Evolutionary conservation across 495 filamentous ascomycete species (phyloP), one percentile per base, ranked within the genome.

Genomic region (Endocarpon pusillum): DNA sequence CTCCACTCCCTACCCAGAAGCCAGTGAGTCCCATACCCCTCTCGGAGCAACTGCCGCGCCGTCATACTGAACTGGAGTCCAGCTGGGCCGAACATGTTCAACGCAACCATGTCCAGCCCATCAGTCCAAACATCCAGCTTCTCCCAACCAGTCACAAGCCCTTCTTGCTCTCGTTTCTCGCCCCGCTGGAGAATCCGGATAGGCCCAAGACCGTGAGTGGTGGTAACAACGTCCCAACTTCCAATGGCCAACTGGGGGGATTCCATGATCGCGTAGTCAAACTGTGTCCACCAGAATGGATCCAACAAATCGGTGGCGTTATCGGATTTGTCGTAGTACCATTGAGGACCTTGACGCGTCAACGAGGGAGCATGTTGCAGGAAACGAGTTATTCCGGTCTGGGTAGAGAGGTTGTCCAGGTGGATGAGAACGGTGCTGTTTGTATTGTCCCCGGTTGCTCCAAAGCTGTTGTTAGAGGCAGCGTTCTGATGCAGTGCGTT

Each of bases 311-410:
- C 41, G 0, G 42, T 36, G 16, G 66, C 58, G 27, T 59, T 45
- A 40, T 69, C 65, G 0, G 64, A 62, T 36, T 71, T 71, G 39
- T 70, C 66, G 37, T 76, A 75, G 0, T 39, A 32, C 70, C 71
- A 75, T 2, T 39, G 34, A 16, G 44, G 32, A 8, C 26, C 23
- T 18, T 33, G 31, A 22, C 26, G 35, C 9, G 34, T 25, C 9
- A 30, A 26, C 20, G 38, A 23, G 15, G 37, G 33, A 3, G 45
- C 32, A 0, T 35, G 30, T 38, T 83, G 68, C 11, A 81, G 63
- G 47, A 99, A 99, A 6, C 86, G 70, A 0, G 87, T 92, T 9
- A 94, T 71, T 32, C 89, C 89, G 19, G 89, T 94, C 69, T 94
- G 94, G 53, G 84, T 94, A 15, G 78, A 73, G 3, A 89, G 55